Evolutionary conservation across 73 alveolate genomes (phyloP).

Genomic region (Paramecium sonneborni): DNA sequence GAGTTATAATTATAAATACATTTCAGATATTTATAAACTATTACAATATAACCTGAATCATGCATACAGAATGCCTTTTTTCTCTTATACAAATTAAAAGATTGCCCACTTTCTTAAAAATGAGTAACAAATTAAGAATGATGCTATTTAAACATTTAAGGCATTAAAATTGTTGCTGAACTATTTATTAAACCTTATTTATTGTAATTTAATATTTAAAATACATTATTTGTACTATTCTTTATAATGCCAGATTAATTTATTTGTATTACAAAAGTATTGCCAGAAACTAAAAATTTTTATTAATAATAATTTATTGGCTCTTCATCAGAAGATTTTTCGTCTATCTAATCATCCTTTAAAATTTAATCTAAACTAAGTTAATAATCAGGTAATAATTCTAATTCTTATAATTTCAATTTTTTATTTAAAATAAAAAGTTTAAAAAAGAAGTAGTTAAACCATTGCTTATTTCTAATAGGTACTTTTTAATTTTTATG

Average conservation of each 20-base stretch:
- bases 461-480: neutral
- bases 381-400: neutral
- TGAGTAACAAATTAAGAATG: neutral
- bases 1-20: neutral
- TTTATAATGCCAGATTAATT: neutral
- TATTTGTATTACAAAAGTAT: neutral
- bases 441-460: neutral
- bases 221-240: neutral
- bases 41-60: neutral
- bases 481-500: neutral
- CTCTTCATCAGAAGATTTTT: neutral
- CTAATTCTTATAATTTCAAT: neutral
- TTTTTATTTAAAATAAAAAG: neutral
- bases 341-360: neutral
- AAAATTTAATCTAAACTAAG: neutral
- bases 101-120: neutral
- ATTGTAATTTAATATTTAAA: neutral
- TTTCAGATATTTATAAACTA: neutral
- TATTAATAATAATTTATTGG: neutral
- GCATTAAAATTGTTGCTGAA: neutral
- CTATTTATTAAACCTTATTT: neutral
- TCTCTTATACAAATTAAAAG: neutral
- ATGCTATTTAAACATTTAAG: neutral
- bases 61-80: neutral
- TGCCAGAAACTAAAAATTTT: neutral